Evolutionary conservation across 2,329 filamentous ascomycete species (phyloP).

Genomic region (Alternaria solani): DNA sequence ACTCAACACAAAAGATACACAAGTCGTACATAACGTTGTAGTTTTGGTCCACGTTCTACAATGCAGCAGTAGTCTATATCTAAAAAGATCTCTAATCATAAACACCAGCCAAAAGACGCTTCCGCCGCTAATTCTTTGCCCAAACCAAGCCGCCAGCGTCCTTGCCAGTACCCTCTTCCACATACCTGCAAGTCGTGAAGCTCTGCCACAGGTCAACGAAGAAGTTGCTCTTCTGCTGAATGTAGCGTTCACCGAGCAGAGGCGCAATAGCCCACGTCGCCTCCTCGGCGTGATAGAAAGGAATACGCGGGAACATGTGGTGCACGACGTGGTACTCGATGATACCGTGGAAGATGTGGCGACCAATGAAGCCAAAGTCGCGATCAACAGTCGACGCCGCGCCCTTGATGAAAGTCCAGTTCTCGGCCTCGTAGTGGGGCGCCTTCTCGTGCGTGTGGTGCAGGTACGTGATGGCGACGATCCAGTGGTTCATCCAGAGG

Average conservation of each 20-base stretch:
- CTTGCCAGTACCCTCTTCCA: slow-evolving; percentile 28
- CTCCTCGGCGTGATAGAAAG: slow-evolving; percentile 40
- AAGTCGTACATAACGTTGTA: neutral
- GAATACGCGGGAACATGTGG: slow-evolving; percentile 63
- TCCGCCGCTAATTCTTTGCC: slow-evolving; percentile 16
- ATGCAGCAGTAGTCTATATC: neutral
- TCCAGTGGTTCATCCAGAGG: slow-evolving; percentile 75
- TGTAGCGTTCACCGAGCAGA: slow-evolving; percentile 36
- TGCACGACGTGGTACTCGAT: slow-evolving; percentile 71
- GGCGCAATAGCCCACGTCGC: slow-evolving; percentile 35
- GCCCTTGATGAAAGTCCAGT: slow-evolving; percentile 70
- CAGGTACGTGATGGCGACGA: slow-evolving; percentile 76
- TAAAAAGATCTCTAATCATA: neutral
- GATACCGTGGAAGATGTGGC: slow-evolving; percentile 72
- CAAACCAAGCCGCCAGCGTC: slow-evolving; percentile 25
- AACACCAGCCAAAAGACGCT: neutral
- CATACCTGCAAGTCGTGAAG: slow-evolving; percentile 35
- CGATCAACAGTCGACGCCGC: slow-evolving; percentile 70
- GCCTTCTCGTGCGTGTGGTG: slow-evolving; percentile 71
- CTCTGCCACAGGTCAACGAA: slow-evolving; percentile 30
- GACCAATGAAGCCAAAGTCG: slow-evolving; percentile 70
- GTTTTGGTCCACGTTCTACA: neutral
- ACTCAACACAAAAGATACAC: neutral
- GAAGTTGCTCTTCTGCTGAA: slow-evolving; percentile 32
- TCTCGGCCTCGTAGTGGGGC: slow-evolving; percentile 65